phyloP scores from a whole-genome alignment of 352 stramenopile species.

The Pythium periplocum region DNA sequence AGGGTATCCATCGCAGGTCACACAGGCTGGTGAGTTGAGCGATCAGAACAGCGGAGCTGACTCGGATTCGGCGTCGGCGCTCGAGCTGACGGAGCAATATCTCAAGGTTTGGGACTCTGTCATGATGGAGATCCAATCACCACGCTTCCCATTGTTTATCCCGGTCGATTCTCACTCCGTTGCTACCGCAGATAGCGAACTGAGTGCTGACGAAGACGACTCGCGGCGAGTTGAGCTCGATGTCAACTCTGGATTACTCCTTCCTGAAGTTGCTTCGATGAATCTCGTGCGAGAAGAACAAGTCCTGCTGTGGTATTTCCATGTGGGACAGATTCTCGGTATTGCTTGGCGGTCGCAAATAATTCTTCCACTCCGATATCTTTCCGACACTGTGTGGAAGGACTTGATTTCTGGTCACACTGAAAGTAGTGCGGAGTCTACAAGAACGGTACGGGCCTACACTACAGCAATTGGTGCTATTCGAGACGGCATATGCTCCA shows the following conservation, averaged over 20 bases:
- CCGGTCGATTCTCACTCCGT: constrained; percentile 9
- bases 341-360: constrained; percentile 51
- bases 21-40: too few relatives aligned
- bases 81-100: constrained; percentile 19
- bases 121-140: constrained; percentile 55
- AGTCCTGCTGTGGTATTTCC: constrained; percentile 46
- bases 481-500: constrained; percentile 46
- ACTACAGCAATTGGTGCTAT: constrained; percentile 23
- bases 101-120: constrained; percentile 41
- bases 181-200: background rate
- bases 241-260: constrained; percentile 42
- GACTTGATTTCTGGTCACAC: constrained; percentile 28
- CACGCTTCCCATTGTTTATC: constrained; percentile 46
- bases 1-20: too few relatives aligned
- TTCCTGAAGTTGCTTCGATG: constrained; percentile 5
- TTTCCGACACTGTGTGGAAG: constrained; percentile 13
- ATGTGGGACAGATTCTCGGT: constrained; percentile 50
- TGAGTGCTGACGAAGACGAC: background rate
- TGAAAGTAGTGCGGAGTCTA: too few relatives aligned
- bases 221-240: constrained; percentile 26
- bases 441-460: too few relatives aligned
- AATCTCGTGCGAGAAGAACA: constrained; percentile 12
- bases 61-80: too few relatives aligned
- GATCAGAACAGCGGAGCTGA: too few relatives aligned
- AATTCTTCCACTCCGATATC: constrained; percentile 43